Evolutionary conservation across 1,139 yeast genomes (phyloP).

Genomic region (Diutina catenulata): DNA sequence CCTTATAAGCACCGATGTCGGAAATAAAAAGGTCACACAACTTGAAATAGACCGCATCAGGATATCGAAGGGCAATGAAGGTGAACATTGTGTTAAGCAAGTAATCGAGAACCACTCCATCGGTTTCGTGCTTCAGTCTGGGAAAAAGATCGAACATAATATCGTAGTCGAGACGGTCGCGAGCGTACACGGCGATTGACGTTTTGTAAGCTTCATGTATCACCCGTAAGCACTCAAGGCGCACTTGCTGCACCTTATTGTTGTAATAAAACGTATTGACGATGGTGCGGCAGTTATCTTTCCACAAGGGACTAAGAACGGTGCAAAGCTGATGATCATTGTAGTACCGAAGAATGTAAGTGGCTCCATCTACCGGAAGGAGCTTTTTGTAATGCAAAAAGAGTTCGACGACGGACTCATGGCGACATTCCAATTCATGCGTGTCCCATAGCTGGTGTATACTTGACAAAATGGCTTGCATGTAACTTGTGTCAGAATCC

Average conservation of each 20-base stretch:
- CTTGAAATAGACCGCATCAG: neutral
- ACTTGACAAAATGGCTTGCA: slow-evolving; percentile 26
- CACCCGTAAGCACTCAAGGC: slow-evolving; percentile 29
- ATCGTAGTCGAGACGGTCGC: slow-evolving; percentile 15
- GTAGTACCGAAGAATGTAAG: slow-evolving; percentile 35
- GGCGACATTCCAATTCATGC: slow-evolving; percentile 32
- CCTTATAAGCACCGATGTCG: neutral
- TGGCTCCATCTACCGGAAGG: slow-evolving; percentile 16
- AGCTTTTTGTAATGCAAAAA: slow-evolving; percentile 26
- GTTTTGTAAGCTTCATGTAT: slow-evolving; percentile 30
- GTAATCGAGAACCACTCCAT: slow-evolving; percentile 21
- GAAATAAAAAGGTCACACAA: neutral
- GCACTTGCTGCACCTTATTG: slow-evolving; percentile 16
- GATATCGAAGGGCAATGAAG: neutral
- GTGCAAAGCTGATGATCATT: slow-evolving; percentile 41
- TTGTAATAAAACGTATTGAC: slow-evolving; percentile 33
- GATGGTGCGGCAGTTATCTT: slow-evolving; percentile 31
- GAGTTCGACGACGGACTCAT: slow-evolving; percentile 30
- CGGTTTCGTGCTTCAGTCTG: slow-evolving; percentile 17
- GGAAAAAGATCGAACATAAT: slow-evolving; percentile 20
- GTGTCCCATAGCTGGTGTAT: slow-evolving; percentile 22
- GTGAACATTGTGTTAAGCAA: slow-evolving; percentile 13
- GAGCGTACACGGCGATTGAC: slow-evolving; percentile 20
- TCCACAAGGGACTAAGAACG: slow-evolving; percentile 43
- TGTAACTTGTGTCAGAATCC: slow-evolving; percentile 22